Conservation (phyloP, 768 basidiomycete species). For the Phylloporus scabripes region DNA sequence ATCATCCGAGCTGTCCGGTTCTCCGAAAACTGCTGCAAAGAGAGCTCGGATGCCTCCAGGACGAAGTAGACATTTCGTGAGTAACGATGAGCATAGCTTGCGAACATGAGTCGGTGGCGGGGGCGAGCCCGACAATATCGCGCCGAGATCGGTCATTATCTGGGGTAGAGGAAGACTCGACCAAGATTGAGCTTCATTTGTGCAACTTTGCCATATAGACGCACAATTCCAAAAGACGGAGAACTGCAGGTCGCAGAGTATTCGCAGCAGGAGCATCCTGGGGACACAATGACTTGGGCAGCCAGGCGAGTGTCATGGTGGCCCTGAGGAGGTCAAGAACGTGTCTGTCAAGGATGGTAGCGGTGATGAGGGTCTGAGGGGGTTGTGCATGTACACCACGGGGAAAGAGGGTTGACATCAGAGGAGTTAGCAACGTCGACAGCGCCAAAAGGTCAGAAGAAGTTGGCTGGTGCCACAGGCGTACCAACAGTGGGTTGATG, state of each 20-base stretch:
- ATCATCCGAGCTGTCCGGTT: slow-evolving; percentile 47
- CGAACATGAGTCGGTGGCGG: slow-evolving; percentile 46
- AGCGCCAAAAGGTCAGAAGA: slow-evolving; percentile 42
- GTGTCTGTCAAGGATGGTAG: slow-evolving; percentile 55
- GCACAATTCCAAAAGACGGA: slow-evolving; percentile 60
- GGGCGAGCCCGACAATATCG: slow-evolving; percentile 43
- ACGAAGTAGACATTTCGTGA: slow-evolving; percentile 66
- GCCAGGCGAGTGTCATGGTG: slow-evolving; percentile 66
- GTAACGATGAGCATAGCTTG: slow-evolving; percentile 54
- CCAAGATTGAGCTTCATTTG: slow-evolving; percentile 7
- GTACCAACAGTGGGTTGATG: slow-evolving; percentile 46
- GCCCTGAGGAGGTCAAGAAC: slow-evolving; percentile 53
- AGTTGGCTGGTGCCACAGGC: slow-evolving; percentile 29
- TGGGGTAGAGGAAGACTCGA: slow-evolving; percentile 57
- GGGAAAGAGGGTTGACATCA: slow-evolving; percentile 52
- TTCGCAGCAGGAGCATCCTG: slow-evolving; percentile 39
- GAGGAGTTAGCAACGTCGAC: slow-evolving; percentile 35
- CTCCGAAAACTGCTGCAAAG: slow-evolving; percentile 63
- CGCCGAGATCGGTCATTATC: slow-evolving; percentile 59
- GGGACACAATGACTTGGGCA: slow-evolving; percentile 47
- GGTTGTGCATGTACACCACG: slow-evolving; percentile 41
- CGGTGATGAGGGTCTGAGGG: slow-evolving; percentile 55
- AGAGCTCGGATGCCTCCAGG: slow-evolving; percentile 67
- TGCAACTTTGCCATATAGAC: slow-evolving; percentile 27
- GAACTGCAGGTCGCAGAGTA: slow-evolving; percentile 43